These are phyloP conservation scores for Ophiostoma tasmaniense DNA, from an alignment of 2,329 filamentous ascomycete species.

Conservation along the genomic window DNA sequence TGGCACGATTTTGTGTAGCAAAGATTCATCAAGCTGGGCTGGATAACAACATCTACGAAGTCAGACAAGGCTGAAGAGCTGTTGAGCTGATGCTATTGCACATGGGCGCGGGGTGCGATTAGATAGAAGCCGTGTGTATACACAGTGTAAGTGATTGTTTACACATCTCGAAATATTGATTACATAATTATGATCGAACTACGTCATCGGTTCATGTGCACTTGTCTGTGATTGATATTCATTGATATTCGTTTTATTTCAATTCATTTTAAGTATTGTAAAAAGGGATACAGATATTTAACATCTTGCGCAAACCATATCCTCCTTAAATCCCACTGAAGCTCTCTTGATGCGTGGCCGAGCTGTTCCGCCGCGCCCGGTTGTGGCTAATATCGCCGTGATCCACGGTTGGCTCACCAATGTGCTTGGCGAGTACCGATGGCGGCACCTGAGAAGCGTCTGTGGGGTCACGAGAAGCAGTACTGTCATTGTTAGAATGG, in stretches of 20 bases:
- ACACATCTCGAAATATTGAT: neutral
- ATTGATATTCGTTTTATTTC: neutral
- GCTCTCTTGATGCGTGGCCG: slow-evolving; percentile 39
- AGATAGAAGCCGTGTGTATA: neutral
- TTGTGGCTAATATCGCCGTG: slow-evolving; percentile 38
- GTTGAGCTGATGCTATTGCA: neutral
- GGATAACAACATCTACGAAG: neutral
- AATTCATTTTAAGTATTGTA: neutral
- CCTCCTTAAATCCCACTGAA: slow-evolving; percentile 36
- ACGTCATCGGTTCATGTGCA: neutral
- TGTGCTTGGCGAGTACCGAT: slow-evolving; percentile 40
- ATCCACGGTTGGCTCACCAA: slow-evolving; percentile 38
- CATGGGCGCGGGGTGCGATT: neutral
- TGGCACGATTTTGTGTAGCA: neutral
- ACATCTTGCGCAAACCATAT: neutral
- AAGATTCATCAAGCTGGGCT: neutral
- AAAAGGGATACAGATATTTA: neutral
- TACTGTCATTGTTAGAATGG: neutral
- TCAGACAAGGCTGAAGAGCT: neutral
- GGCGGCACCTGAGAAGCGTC: slow-evolving; percentile 51
- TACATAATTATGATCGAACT: neutral
- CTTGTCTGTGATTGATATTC: too few relatives aligned
- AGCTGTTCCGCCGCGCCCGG: slow-evolving; percentile 39
- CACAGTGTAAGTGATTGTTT: neutral
- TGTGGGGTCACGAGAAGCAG: slow-evolving; percentile 35